Base-by-base conservation (phyloP, 2,329 filamentous ascomycete species). In the Hymenoscyphus fraxineus region DNA sequence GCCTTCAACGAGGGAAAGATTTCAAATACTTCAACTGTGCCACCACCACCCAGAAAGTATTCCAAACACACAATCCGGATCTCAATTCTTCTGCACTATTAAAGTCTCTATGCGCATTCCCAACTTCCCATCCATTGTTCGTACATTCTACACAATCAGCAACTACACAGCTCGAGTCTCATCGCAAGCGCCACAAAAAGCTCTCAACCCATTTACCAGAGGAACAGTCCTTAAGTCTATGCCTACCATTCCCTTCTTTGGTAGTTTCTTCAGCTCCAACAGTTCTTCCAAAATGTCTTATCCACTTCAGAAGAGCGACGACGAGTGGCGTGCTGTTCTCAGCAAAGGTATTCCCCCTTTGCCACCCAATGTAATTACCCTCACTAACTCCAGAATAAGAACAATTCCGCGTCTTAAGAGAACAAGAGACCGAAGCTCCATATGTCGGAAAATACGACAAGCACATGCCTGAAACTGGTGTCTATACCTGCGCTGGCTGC, bases 391-490 rank as follows among this genome's bases (percentile, higher is more conserved):
- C 39, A 56, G 58, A 2, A 6, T 27, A 72, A 97, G 94, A 97
- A 74, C 95, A 99, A 83, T 99, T 98, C 82, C 91, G 92, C 69
- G 85, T 99, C 75, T 87, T 99, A 63, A 90, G 95, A 68, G 81
- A 96, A 77, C 94, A 97, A 77, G 95, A 93, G 72, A 99, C 95
- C 57, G 96, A 99, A 77, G 79, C 85, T 2, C 86, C 94, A 16
- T 88, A 86, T 70, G 88, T 89, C 6, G 93, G 94, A 73, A 86
- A 89, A 77, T 97, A 90, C 77, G 89, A 99, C 81, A 92, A 94
- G 77, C 93, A 97, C 81, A 85, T 88, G 75, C 88, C 93, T 1
- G 78, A 83, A 0, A 75, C 83, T 5, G 96, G 95, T 64, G 85
- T 92, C 62, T 99, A 98, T 80, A 88, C 83, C 57, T 99, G 95